phyloP scores from a whole-genome alignment of 202 grass and related monocot species.

The Schoenoplectus triqueter region DNA sequence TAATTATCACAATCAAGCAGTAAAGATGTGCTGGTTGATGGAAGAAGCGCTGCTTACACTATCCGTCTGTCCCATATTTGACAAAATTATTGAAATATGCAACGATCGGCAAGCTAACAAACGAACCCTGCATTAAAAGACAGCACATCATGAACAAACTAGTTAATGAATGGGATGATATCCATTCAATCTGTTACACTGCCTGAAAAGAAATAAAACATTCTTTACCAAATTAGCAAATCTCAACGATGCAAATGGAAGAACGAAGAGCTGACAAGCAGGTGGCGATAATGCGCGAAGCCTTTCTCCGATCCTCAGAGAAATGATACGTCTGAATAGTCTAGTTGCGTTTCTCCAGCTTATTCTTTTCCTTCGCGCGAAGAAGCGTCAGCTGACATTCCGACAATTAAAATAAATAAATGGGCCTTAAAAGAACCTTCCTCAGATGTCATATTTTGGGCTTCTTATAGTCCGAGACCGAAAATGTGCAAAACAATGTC shows the following conservation, averaged over 20 bases:
- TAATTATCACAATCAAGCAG: constrained; percentile 12
- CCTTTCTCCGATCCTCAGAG: neutral
- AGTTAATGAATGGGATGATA: neutral
- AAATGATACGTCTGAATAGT: neutral
- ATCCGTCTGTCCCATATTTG: neutral
- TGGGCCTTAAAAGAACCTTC: neutral
- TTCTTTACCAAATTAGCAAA: neutral
- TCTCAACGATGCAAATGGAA: neutral
- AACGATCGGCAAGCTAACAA: neutral
- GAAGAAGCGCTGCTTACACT: constrained; percentile 1
- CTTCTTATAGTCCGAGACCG: too few relatives aligned
- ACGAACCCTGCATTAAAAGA: constrained; percentile 4
- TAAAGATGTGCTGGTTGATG: neutral
- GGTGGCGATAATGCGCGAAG: neutral
- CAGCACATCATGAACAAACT: neutral
- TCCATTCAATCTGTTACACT: neutral
- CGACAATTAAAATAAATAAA: neutral
- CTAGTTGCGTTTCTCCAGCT: neutral
- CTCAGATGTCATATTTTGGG: neutral
- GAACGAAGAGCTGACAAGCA: neutral
- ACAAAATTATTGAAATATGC: constrained; percentile 3
- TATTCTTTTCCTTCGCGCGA: neutral
- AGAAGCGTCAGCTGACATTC: neutral
- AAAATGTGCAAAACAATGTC: too few relatives aligned
- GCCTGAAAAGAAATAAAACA: neutral